Base-by-base conservation (phyloP, 306 rosid species). In the Inga laurina region DNA sequence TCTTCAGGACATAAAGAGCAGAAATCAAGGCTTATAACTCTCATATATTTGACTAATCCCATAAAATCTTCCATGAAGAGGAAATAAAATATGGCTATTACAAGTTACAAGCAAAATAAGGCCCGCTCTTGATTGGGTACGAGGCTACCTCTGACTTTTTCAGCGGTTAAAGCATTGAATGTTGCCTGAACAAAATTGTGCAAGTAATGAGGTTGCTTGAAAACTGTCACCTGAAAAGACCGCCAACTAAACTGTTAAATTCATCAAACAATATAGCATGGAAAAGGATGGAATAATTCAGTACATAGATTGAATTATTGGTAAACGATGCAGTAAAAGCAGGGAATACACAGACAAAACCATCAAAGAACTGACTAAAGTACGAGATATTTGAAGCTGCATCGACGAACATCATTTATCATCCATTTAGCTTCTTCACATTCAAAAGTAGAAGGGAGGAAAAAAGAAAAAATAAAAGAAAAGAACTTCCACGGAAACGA, bases 121-220 rank as follows among this genome's bases (percentile, higher is more conserved):
- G 57, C 35, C 62, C 7, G 21, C 34, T 12, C 75, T 48, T 43
- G 75, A 46, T 24, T 27, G 62, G 27, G 4, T 66, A 80, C 54
- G 80, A 83, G 34, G 66, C 22, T 45, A 96, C 99, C 99, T 90
- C 92, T 88, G 75, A 97, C 95, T 87, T 94, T 90, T 83, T 92
- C 97, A 44, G 86, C 88, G 51, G 98, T 86, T 48, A 97, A 87
- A 57, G 98, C 97, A 82, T 88, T 82, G 89, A 94, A 94, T 37
- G 99, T 73, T 77, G 99, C 56, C 85, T 97, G 99, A 88, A 97
- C 98, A 82, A 97, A 97, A 86, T 97, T 97, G 59, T 97, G 89
- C 82, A 92, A 84, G 90, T 97, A 97, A 85, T 92, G 83, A 72
- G 97, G 97, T 80, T 97, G 97, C 74, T 85, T 83, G 86, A 97